Base-by-base conservation (phyloP, 331 rosid genomes). In the Prunus yedoensis region DNA sequence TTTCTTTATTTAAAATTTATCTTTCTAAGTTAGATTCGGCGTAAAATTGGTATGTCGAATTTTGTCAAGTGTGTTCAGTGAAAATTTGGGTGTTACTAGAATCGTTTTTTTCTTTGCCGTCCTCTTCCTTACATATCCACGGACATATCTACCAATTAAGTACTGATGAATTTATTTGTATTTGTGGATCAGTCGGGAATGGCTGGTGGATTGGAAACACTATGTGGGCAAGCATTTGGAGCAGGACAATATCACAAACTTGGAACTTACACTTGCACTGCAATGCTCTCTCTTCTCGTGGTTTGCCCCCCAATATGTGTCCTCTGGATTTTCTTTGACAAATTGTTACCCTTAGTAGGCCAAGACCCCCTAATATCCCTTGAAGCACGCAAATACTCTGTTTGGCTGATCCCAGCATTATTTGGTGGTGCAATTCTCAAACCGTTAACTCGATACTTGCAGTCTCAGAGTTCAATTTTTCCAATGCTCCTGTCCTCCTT, bases 201-300 rank as follows among this genome's bases (percentile, higher is more conserved):
- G 96, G 91, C 93, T 1, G 89, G 90, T 80, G 96, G 87, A 71
- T 77, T 90, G 72, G 93, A 85, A 83, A 90, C 91, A 3, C 63
- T 83, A 64, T 88, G 93, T 41, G 88, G 96, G 0, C 93, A 85
- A 86, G 78, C 91, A 16, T 90, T 73, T 9, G 96, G 93, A 66
- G 96, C 91, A 59, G 79, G 61, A 25, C 78, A 86, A 17, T 90
- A 67, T 50, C 72, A 86, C 17, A 85, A 85, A 46, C 62, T 85
- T 14, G 93, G 91, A 77, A 79, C 41, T 45, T 88, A 90, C 20
- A 82, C 90, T 23, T 72, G 51, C 68, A 78, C 80, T 32, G 85
- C 91, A 4, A 43, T 85, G 18, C 85, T 88, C 67, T 80, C 91
- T 8, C 88, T 90, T 25, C 51, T 77, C 23, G 20, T 86, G 61